phyloP scores from a whole-genome alignment of 2,329 filamentous ascomycete species.

The Fusarium palustre region DNA sequence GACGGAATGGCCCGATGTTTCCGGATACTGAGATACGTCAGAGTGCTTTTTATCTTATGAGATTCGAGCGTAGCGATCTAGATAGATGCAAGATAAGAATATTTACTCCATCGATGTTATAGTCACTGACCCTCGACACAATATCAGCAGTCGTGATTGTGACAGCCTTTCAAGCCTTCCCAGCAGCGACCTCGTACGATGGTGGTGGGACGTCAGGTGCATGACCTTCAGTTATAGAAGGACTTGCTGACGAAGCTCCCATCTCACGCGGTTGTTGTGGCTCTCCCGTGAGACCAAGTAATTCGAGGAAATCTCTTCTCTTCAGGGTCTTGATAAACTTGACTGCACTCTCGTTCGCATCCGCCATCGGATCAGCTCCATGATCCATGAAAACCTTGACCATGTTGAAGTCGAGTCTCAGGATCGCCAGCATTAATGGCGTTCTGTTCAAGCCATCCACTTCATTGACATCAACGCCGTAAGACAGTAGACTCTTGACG shows the following conservation, averaged over 20 bases:
- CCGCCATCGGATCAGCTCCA: neutral
- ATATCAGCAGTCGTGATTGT: no score
- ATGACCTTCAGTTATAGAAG: neutral
- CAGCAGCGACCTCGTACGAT: conserved; percentile 9
- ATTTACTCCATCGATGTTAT: neutral
- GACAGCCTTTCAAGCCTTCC: conserved; percentile 9
- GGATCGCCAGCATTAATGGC: neutral
- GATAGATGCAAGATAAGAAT: neutral
- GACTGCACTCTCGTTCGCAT: neutral
- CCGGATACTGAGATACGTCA: conserved; percentile 9
- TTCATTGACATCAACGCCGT: conserved; percentile 1
- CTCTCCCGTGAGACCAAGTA: neutral
- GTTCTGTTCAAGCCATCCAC: conserved; percentile 20
- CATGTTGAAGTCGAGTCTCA: conserved; percentile 12
- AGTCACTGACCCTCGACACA: fast-evolving
- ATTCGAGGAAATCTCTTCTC: neutral
- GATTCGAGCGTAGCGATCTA: neutral
- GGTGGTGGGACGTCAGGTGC: conserved; percentile 8
- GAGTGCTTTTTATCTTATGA: neutral
- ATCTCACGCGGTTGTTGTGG: fast-evolving
- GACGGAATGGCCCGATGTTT: conserved; percentile 34
- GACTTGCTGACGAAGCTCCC: fast-evolving
- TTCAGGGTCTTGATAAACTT: conserved; percentile 14
- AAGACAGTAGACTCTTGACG: neutral
- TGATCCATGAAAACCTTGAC: conserved; percentile 3